Base-by-base conservation (phyloP, 345 rosid genomes). In the Hevea brasiliensis region DNA sequence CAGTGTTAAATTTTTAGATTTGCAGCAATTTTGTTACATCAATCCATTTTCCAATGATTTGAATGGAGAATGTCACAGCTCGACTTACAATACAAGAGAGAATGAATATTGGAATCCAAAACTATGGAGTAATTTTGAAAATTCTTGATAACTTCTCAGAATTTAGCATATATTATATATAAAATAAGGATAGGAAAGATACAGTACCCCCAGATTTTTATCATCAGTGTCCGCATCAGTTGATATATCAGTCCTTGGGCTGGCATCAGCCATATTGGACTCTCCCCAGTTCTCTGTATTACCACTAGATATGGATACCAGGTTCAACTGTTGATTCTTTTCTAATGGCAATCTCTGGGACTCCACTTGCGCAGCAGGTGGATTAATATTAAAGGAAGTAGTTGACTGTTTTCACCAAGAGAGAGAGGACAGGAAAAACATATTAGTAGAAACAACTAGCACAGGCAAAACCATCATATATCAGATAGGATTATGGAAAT, bases 171-270 rank as follows among this genome's bases (percentile, higher is more conserved):
- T 24, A 67, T 65, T 5, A 80, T 32, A 32, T 45, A 15, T 40
- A 32, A 60, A 26, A 3, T 41, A 23, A 59, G 55, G 13, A 35
- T 64, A 65, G 59, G 64, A 62, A 65, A 80, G 41, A 70, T 66
- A 57, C 62, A 69, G 75, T 79, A 93, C 99, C 97, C 88, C 87
- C 74, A 81, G 97, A 84, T 80, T 85, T 81, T 86, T 89, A 65
- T 92, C 94, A 79, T 96, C 98, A 9, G 95, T 90, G 79, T 93
- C 97, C 7, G 74, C 98, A 81, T 93, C 98, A 8, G 97, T 91
- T 65, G 98, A 96, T 67, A 80, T 87, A 81, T 90, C 97, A 17
- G 97, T 91, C 82, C 83, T 84, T 0, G 98, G 99, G 88, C 99
- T 96, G 56, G 79, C 89, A 82, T 96, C 99, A 66, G 93, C 98